phyloP scores from a whole-genome alignment of 352 stramenopile genomes.

The Globisporangium sylvaticum region DNA sequence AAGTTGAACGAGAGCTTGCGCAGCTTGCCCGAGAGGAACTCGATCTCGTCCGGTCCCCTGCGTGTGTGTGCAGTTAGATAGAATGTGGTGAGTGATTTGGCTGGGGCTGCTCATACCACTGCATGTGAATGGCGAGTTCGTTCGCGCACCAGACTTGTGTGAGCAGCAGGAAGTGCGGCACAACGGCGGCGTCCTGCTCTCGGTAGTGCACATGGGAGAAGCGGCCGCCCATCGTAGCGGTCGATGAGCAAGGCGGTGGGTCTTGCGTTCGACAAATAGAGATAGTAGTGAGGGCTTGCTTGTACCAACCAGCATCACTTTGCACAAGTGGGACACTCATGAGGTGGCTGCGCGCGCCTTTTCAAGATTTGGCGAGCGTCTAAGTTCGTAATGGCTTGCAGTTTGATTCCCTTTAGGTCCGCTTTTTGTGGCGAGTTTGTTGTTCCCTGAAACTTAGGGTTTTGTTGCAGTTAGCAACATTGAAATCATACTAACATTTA shows the following conservation, averaged over 20 bases:
- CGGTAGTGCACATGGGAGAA: constrained; percentile 79
- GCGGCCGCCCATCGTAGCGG: constrained; percentile 44
- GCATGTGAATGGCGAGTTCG: too few species aligned
- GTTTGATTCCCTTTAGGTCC: neutral
- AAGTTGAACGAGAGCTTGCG: constrained; percentile 74
- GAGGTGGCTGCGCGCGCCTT: neutral
- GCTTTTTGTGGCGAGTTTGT: too few species aligned
- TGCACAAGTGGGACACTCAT: neutral
- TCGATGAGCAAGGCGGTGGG: neutral
- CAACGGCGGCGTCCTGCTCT: constrained; percentile 56
- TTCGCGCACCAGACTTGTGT: constrained; percentile 54
- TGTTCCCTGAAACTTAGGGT: too few species aligned
- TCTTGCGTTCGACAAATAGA: neutral
- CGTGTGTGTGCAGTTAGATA: neutral
- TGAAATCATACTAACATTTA: too few species aligned
- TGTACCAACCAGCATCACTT: neutral
- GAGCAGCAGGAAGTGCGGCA: constrained; percentile 59
- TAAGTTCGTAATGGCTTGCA: neutral
- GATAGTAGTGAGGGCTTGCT: neutral
- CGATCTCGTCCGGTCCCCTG: constrained; percentile 54
- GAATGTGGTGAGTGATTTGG: too few species aligned
- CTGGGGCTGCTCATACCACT: neutral
- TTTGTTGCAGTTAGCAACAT: too few species aligned
- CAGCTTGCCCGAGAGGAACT: constrained; percentile 47
- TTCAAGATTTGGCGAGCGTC: neutral